These are phyloP conservation scores for Pleurotus eryngii DNA, from an alignment of 768 basidiomycete genomes.

Conservation along the genomic window DNA sequence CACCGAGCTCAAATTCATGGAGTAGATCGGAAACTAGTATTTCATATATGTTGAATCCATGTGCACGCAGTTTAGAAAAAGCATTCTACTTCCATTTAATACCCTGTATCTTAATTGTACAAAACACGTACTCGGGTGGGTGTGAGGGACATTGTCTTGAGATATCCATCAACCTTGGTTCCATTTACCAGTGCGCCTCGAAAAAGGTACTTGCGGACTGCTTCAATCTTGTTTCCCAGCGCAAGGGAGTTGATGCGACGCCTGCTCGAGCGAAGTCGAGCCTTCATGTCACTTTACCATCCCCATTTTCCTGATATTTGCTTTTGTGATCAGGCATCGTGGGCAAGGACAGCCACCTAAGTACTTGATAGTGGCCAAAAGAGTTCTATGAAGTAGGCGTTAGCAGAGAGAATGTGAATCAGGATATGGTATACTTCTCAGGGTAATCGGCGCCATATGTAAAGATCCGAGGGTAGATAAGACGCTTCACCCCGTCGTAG, in stretches of 20 bases:
- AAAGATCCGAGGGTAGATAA: neutral
- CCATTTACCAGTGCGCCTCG: neutral
- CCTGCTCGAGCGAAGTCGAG: neutral
- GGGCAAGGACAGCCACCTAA: conserved; percentile 34
- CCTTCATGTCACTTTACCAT: conserved; percentile 14
- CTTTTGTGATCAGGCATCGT: conserved; percentile 28
- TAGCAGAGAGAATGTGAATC: neutral
- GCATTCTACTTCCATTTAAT: conserved; percentile 16
- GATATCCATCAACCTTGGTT: neutral
- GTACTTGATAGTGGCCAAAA: conserved; percentile 30
- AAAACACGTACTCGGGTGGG: conserved; percentile 4
- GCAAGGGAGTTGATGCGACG: conserved; percentile 9
- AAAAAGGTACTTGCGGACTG: conserved; percentile 6
- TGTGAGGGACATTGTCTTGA: neutral
- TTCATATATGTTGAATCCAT: conserved; percentile 17
- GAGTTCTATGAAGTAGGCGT: conserved; percentile 19
- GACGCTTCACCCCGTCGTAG: conserved; percentile 4
- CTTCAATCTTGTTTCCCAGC: neutral
- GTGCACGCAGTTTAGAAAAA: conserved; percentile 16
- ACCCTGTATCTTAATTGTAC: too few species aligned
- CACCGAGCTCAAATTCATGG: conserved; percentile 33
- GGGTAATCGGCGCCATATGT: neutral
- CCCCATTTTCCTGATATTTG: conserved; percentile 23
- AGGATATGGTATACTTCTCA: conserved; percentile 28
- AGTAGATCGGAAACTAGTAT: conserved; percentile 26